Base-by-base conservation (phyloP, 768 basidiomycete genomes). In the Xerocomellus chrysenteron region DNA sequence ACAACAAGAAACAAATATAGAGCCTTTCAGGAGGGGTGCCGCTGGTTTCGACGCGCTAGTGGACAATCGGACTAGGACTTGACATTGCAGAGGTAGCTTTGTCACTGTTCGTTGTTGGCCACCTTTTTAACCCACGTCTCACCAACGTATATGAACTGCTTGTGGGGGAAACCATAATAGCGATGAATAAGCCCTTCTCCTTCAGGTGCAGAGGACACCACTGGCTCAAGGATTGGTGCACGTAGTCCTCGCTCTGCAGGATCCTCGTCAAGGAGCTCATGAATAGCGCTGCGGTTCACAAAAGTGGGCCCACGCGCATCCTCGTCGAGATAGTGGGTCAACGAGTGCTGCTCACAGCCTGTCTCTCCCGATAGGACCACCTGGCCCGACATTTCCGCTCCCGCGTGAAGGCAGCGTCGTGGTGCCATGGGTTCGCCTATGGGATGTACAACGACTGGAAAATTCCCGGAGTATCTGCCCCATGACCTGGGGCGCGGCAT, bases 281-380 rank as follows among this genome's bases (percentile, higher is more conserved):
- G 21, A 19, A 58, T 2, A 17, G 24, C 16, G 8, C n/a, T 9
- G 6, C 1, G 26, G n/a, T 64, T 58, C 12, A 66, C 60, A 41
- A 70, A 68, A 14, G 7, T 21, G 17, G 63, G 64, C 30, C 47
- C 51, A 37, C 62, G 63, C 0, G 63, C 56, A 28, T 59, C 58
- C 39, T 57, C 37, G 17, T 61, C 47, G 40, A 68, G 62, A 45
- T 66, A 69, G 30, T 68, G 69, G 8, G 10, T 41, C 28, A 50
- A 17, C 19, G 48, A 36, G 14, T 5, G 44, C 3, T n/a, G 16
- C 24, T 36, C 32, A 44, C 55, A 54, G 5, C 9, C 6, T 3
- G 3, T n/a, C 36, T 48, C 50, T 1, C 41, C 35, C 4, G 54
- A 43, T 11, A 56, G n/a, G 19, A 55, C 41, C 1, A 42, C 45